Evolutionary conservation across 1,139 yeast species (phyloP).

Genomic region (Suhomyces yuchorum): DNA sequence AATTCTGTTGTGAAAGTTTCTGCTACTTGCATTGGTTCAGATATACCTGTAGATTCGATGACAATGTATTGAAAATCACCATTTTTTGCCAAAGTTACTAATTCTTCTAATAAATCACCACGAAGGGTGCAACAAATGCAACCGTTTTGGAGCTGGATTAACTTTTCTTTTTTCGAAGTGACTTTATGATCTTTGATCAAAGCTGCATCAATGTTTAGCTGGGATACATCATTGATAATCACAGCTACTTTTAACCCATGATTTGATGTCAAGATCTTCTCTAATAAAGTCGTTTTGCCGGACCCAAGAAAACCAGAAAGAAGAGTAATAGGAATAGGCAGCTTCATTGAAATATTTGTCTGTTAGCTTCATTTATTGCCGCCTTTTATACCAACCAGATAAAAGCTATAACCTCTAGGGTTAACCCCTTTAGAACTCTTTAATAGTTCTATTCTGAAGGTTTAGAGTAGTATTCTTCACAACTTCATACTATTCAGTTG

Average conservation of each 20-base stretch:
- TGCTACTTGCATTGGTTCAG: constrained; percentile 54
- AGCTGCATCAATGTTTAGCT: constrained; percentile 44
- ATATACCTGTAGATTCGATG: constrained; percentile 49
- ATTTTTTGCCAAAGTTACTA: constrained; percentile 34
- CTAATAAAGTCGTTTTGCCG: constrained; percentile 50
- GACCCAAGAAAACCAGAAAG: constrained; percentile 49
- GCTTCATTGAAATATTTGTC: neutral
- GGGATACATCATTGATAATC: constrained; percentile 45
- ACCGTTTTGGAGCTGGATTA: constrained; percentile 49
- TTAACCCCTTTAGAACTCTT: neutral
- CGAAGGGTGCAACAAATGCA: constrained; percentile 52
- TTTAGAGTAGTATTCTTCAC: too few relatives aligned
- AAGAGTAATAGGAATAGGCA: constrained; percentile 42
- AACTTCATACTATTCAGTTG: too few relatives aligned
- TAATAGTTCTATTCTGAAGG: too few relatives aligned
- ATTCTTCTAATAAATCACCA: constrained; percentile 47
- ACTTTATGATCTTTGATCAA: constrained; percentile 41
- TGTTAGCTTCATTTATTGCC: too few relatives aligned
- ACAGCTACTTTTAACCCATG: constrained; percentile 47
- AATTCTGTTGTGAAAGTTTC: constrained; percentile 49
- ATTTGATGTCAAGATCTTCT: constrained; percentile 37
- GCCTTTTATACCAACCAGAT: neutral
- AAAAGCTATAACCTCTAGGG: neutral
- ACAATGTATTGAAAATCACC: constrained; percentile 43
- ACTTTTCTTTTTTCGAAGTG: constrained; percentile 42